Conservation (phyloP, 202 grass and related monocot species). For the Setaria italica region DNA sequence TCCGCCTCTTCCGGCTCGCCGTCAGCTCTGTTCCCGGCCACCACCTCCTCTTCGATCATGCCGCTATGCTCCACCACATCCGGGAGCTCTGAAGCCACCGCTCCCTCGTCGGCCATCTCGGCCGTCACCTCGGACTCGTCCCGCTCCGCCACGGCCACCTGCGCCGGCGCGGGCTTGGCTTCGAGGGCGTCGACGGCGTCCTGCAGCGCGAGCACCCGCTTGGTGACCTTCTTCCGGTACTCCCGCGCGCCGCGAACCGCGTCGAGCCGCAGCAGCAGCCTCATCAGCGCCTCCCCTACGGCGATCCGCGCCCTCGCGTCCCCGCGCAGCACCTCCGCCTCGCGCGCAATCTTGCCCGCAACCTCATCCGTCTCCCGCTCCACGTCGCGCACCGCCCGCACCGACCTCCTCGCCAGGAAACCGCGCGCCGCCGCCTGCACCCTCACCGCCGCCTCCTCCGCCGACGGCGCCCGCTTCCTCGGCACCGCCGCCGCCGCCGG, state of each 20-base stretch:
- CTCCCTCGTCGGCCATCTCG: neutral
- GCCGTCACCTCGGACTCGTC: neutral
- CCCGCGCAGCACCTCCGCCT: slow-evolving; percentile 8
- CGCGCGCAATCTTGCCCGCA: neutral
- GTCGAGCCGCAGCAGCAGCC: slow-evolving; percentile 49
- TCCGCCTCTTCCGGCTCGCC: no score
- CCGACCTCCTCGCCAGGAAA: neutral
- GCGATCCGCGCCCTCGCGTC: slow-evolving; percentile 28
- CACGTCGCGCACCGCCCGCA: slow-evolving; percentile 16
- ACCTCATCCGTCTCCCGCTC: slow-evolving; percentile 18
- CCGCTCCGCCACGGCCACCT: neutral
- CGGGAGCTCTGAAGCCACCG: neutral
- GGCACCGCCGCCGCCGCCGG: no score
- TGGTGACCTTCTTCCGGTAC: slow-evolving; percentile 53
- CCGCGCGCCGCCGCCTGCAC: slow-evolving; percentile 20
- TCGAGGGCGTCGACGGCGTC: slow-evolving; percentile 57
- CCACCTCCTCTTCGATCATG: neutral
- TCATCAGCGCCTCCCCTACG: slow-evolving; percentile 54
- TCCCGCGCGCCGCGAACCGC: slow-evolving; percentile 56
- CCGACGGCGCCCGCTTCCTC: neutral
- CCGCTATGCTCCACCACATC: no score
- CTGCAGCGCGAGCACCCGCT: slow-evolving; percentile 53
- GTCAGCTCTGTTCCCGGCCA: neutral
- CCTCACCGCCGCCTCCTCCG: slow-evolving; percentile 38
- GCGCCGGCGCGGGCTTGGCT: neutral